phyloP scores from a whole-genome alignment of 2,329 filamentous ascomycete species.

The Cladosporium sp. region DNA sequence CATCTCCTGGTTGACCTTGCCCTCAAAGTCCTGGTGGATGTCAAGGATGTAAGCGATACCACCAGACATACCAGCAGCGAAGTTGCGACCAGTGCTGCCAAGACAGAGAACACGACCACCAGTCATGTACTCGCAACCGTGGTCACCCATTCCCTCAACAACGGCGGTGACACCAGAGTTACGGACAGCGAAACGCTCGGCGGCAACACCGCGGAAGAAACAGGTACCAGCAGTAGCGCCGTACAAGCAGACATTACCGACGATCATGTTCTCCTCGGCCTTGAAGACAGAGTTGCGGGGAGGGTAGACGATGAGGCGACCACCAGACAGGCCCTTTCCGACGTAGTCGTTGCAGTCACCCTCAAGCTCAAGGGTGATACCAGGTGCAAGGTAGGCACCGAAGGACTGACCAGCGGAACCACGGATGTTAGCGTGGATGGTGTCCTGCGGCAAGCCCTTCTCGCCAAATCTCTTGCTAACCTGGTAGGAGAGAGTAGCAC shows the following conservation, averaged over 20 bases:
- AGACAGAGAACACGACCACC: slow-evolving; percentile 86
- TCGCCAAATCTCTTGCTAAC: slow-evolving; percentile 92
- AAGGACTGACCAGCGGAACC: slow-evolving; percentile 96
- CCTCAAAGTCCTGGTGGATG: slow-evolving; percentile 82
- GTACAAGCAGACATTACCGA: slow-evolving; percentile 94
- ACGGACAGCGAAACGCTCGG: slow-evolving; percentile 92
- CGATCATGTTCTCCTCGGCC: slow-evolving; percentile 90
- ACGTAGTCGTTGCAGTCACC: slow-evolving; percentile 97
- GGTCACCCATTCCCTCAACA: slow-evolving; percentile 93
- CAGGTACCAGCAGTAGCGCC: slow-evolving; percentile 87
- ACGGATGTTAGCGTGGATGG: slow-evolving; percentile 94
- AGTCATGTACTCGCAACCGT: slow-evolving; percentile 99
- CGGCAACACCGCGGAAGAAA: slow-evolving; percentile 96
- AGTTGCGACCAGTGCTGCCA: slow-evolving; percentile 90
- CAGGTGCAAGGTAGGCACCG: slow-evolving; percentile 88
- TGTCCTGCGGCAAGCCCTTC: slow-evolving; percentile 84
- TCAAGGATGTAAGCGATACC: slow-evolving; percentile 95
- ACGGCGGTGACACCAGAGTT: slow-evolving; percentile 97
- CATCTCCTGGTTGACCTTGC: slow-evolving; percentile 97
- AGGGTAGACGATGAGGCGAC: slow-evolving; percentile 89
- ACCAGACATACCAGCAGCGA: slow-evolving; percentile 97
- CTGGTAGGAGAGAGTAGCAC: slow-evolving; percentile 92
- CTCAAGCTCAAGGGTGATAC: slow-evolving; percentile 91
- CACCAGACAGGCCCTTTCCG: slow-evolving; percentile 91
- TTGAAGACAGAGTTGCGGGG: slow-evolving; percentile 89